Evolutionary conservation across 2,329 filamentous ascomycete genomes (phyloP).

Genomic region (Aschersonia sp.): DNA sequence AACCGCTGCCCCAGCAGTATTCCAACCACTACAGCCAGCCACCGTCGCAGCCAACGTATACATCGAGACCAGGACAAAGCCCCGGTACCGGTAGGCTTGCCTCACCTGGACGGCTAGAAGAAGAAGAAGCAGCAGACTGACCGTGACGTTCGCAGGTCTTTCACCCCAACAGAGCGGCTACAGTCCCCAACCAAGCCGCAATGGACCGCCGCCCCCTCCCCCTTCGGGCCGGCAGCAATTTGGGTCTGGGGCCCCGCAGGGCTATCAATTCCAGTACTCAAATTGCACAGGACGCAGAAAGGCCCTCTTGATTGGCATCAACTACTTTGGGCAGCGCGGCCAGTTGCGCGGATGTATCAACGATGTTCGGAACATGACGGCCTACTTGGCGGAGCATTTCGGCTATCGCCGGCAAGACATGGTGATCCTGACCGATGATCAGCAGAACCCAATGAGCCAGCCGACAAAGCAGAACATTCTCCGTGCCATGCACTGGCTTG

Average conservation of each 20-base stretch:
- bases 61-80: slow-evolving; percentile 30
- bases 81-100: slow-evolving; percentile 4
- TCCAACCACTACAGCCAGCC: slow-evolving; percentile 13
- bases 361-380: slow-evolving; percentile 93
- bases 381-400: slow-evolving; percentile 76
- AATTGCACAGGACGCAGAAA: slow-evolving; percentile 80
- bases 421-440: slow-evolving; percentile 91
- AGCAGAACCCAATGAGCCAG: slow-evolving; percentile 94
- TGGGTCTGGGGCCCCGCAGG: slow-evolving; percentile 63
- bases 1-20: slow-evolving; percentile 20
- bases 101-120: neutral
- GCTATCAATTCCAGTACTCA: slow-evolving; percentile 82
- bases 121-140: neutral
- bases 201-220: slow-evolving; percentile 46
- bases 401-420: slow-evolving; percentile 92
- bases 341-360: slow-evolving; percentile 92
- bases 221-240: slow-evolving; percentile 56
- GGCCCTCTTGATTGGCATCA: slow-evolving; percentile 85
- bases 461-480: slow-evolving; percentile 92
- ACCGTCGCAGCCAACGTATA: slow-evolving; percentile 30
- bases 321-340: slow-evolving; percentile 87
- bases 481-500: slow-evolving; percentile 93
- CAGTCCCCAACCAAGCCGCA: neutral
- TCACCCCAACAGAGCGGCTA: slow-evolving; percentile 6
- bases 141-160: slow-evolving; percentile 7